Base-by-base conservation (phyloP, 2,329 filamentous ascomycete genomes). In the Arthrobotrys megalospora region DNA sequence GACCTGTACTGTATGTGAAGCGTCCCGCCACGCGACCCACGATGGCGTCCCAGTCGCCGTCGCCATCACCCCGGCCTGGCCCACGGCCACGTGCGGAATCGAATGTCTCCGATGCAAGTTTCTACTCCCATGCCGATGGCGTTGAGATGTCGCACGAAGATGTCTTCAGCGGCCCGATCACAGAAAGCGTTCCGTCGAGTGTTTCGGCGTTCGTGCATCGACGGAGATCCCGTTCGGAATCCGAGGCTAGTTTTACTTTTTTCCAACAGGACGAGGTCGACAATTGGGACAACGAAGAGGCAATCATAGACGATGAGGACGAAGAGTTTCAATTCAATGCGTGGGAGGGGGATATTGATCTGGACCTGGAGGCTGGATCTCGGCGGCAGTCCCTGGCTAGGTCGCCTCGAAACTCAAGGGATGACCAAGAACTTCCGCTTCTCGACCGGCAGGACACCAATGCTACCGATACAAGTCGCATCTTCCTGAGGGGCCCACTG, bases 131-230 rank as follows among this genome's bases (percentile, higher is more conserved):
- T n/a, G 63, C 50, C 47, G 62, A 63, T 76, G 76, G 69, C 52
- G 70, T 79, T 76, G 63, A 82, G 53, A 60, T 80, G 38, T 38
- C 71, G 11, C 58, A 82, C 89, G 88, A 79, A 60, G 76, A 79
- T 65, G 89, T 97, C 58, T 99, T 95, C 85, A 91, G 95, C 24
- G 96, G 96, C 6, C 96, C 95, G 6, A 91, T 97, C 82, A 94
- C 94, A 68, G 96, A 99, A 86, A 97, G 94, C 83, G 89, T 99
- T n/a, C 96, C 96, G 0, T 96, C 93, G 10, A 97, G 94, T 83
- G 88, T 94, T 41, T 94, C 93, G n/a, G 92, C 93, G 36, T 99
- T 99, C 83, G 91, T 90, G 58, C 94, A 97, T 84, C 92, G 93
- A 76, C 90, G 94, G 76, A 76, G 81, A 36, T 87, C 88, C 43